Conservation (phyloP, 805 yeast genomes). For the Yarrowia bubula region DNA sequence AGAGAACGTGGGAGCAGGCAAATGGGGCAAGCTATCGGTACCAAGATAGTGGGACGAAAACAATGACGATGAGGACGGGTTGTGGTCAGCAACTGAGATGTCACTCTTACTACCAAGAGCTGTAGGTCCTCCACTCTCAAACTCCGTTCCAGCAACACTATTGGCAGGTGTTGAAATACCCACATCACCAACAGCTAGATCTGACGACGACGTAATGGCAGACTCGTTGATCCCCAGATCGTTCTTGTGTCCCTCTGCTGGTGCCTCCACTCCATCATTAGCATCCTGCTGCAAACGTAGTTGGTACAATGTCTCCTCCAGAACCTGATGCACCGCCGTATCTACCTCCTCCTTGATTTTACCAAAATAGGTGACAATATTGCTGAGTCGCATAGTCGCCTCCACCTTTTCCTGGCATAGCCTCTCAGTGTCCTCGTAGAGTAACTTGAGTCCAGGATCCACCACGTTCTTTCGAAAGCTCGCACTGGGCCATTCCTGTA, state of each 20-base stretch:
- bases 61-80: not conserved
- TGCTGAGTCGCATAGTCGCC: conserved; percentile 65
- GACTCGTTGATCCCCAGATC: not conserved
- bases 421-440: conserved; percentile 65
- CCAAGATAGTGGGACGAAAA: conserved; percentile 5
- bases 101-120: not conserved
- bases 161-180: conserved; percentile 12
- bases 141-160: not conserved
- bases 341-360: conserved; percentile 79
- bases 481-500: conserved; percentile 26
- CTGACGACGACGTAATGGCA: not conserved
- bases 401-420: conserved; percentile 66
- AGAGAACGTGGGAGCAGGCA: conserved; percentile 14
- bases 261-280: conserved; percentile 25
- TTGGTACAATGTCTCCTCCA: conserved; percentile 51
- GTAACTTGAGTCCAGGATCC: conserved; percentile 56
- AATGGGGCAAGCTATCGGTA: not conserved
- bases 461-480: conserved; percentile 6
- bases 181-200: conserved; percentile 4
- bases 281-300: conserved; percentile 10
- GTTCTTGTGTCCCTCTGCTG: not conserved
- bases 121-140: not conserved
- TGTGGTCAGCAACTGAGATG: not conserved
- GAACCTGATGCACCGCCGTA: conserved; percentile 58
- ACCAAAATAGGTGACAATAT: conserved; percentile 70